These are phyloP conservation scores for Eimeria falciformis DNA, from an alignment of 169 alveolate species.

Conservation along the genomic window DNA sequence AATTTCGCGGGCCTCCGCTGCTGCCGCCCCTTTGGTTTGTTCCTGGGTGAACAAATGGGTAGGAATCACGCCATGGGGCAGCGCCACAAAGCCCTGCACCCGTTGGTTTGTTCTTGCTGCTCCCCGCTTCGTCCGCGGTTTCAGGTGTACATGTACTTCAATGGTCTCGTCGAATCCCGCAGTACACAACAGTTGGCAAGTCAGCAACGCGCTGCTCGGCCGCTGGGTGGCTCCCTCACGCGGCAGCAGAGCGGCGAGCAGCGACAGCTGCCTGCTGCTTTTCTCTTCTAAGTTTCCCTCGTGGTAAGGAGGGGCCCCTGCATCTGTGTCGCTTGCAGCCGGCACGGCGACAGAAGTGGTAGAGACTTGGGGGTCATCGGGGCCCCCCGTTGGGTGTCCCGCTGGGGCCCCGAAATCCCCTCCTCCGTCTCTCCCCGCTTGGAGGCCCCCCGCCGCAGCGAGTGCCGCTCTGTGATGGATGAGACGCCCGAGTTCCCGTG, in stretches of 20 bases:
- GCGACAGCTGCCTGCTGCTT: neutral
- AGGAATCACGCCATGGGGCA: slow-evolving; percentile 51
- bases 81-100: slow-evolving; percentile 38
- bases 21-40: neutral
- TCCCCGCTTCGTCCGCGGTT: neutral
- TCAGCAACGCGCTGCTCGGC: neutral
- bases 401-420: neutral
- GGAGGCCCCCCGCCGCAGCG: neutral
- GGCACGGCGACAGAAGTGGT: neutral
- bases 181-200: slow-evolving; percentile 15
- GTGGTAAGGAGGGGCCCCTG: neutral
- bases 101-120: neutral
- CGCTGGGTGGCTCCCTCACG: neutral
- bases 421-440: neutral
- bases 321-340: neutral
- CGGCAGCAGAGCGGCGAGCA: slow-evolving; percentile 6
- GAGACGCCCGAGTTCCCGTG: slow-evolving; percentile 6
- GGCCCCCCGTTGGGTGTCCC: neutral
- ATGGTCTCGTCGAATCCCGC: slow-evolving; percentile 46
- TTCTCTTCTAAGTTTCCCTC: neutral
- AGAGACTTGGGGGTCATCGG: neutral
- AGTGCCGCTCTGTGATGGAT: neutral
- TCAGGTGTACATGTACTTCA: slow-evolving; percentile 72
- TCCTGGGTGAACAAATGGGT: neutral
- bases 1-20: slow-evolving; percentile 7